Evolutionary conservation across 2,329 filamentous ascomycete species (phyloP), one percentile per base, ranked within the genome.

Genomic region (Colletotrichum costaricense): DNA sequence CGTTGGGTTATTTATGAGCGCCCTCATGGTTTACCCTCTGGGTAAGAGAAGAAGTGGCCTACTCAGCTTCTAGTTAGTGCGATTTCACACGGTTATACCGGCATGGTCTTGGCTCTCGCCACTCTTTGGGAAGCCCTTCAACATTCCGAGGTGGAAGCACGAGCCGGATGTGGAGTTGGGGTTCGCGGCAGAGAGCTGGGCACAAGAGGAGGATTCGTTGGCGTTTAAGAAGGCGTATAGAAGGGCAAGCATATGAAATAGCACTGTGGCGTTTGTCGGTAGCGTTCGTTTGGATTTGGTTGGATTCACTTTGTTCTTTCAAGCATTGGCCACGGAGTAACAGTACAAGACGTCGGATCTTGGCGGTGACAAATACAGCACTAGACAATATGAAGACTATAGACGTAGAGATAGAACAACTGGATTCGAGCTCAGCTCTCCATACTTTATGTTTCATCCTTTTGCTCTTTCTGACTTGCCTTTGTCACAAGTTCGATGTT

Each of bases 1-100:
- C n/a, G 89, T 91, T 2, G 90, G 90, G 14, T 76, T 92, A 30
- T 90, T 88, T 72, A 82, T 90, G 77, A 89, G 88, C 67, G 88
- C 88, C 7, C 77, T 90, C 58, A 83, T 90, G 68, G 85, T 90
- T 16, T 90, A 90, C 76, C 88, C 88, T 0, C 79, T 90, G 42
- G 89, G 89, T 14, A 91, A 91, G 81, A 84, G 87, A 75, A 83
- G 89, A 69, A 90, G 89, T 75, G 89, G 88, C 2, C 75, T 91
- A 60, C 90, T 89, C 75, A 88, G 86, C 68, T 73, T 73, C 60
- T 73, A 72, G 54, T 33, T 64, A 28, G 19, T 46, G 67, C 54
- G 54, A 49, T n/a, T n/a, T n/a, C 19, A 49, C 42, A 22, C 42
- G 42, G 42, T 49, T 49, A n/a, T 22, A 49, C 19, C 14, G n/a